Percentiles rank a stretch among this genome's conserved stretches.
Conservation (phyloP, 306 rosid genomes). For the Vachellia pachyceras region DNA sequence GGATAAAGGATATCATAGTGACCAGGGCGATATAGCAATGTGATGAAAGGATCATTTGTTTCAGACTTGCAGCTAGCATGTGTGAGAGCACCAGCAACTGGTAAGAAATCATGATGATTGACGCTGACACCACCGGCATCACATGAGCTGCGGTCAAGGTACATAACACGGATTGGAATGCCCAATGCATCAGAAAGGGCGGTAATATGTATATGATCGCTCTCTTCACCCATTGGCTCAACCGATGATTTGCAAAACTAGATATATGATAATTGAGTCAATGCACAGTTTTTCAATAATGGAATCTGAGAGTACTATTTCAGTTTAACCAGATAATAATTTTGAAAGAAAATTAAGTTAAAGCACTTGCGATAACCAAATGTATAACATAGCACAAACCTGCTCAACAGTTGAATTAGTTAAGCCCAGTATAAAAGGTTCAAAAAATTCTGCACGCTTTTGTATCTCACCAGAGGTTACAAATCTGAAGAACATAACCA, state of each 20-base stretch:
- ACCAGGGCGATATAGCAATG: constrained; percentile 94
- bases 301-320: constrained; percentile 6
- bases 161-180: constrained; percentile 90
- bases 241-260: constrained; percentile 96
- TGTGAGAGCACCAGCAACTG: constrained; percentile 54
- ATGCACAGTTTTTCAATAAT: constrained; percentile 25
- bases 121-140: constrained; percentile 85
- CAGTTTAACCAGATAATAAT: constrained; percentile 25
- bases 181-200: constrained; percentile 95
- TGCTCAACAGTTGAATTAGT: constrained; percentile 85
- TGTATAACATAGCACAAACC: constrained; percentile 53
- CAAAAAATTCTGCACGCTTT: constrained; percentile 90
- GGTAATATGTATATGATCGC: constrained; percentile 96
- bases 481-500: constrained; percentile 99
- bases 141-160: constrained; percentile 99
- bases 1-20: constrained; percentile 95
- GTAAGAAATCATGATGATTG: constrained; percentile 94
- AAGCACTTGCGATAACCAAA: background rate
- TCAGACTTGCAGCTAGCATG: constrained; percentile 53
- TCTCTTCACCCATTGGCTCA: constrained; percentile 99
- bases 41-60: constrained; percentile 68
- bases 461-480: constrained; percentile 93
- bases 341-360: constrained; percentile 19
- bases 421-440: constrained; percentile 88
- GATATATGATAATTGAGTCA: background rate